Evolutionary conservation across 306 rosid species (phyloP), one percentile per base, ranked within the genome.

Genomic region (Nissolia schottii): DNA sequence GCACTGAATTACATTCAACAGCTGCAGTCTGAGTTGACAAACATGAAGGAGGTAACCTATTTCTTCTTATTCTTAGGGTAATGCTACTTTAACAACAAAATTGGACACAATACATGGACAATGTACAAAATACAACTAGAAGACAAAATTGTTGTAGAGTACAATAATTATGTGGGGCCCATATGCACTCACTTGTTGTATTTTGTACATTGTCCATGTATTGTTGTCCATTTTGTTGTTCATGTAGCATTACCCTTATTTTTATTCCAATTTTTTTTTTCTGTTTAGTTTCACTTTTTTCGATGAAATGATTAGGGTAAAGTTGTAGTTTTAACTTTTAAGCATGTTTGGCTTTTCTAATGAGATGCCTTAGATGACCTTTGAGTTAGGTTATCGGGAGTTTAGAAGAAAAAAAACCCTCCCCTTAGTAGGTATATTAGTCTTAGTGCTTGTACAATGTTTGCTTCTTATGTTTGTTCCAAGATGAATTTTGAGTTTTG

Each of bases 1-100:
- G 97, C 96, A 37, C 79, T 89, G 59, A 78, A 79, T 46, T 94
- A 82, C 84, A 82, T 91, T 54, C 95, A 86, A 64, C 81, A 81
- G 68, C 86, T 94, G 83, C 89, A 86, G 55, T 89, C 87, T 57
- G 93, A 94, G 80, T 74, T 94, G 35, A 76, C 80, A 31, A 70
- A 75, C 64, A 76, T 38, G 3, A 82, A 84, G 64, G 89, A 91
- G 96, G 99, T 91, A 78, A 75, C 81, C 25, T n/a, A n/a, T n/a
- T n/a, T n/a, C n/a, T n/a, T n/a, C n/a, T n/a, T n/a, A n/a, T n/a
- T n/a, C n/a, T n/a, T n/a, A n/a, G n/a, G n/a, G n/a, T n/a, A n/a
- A n/a, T n/a, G n/a, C n/a, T n/a, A n/a, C n/a, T n/a, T n/a, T n/a
- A n/a, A n/a, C n/a, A n/a, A n/a, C n/a, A n/a, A n/a, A n/a, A n/a